Percentiles rank a stretch among this genome's conserved stretches.
phyloP scores from a whole-genome alignment of 225 moss, liverwort and hornwort species.

The Takakia lepidozioides region DNA sequence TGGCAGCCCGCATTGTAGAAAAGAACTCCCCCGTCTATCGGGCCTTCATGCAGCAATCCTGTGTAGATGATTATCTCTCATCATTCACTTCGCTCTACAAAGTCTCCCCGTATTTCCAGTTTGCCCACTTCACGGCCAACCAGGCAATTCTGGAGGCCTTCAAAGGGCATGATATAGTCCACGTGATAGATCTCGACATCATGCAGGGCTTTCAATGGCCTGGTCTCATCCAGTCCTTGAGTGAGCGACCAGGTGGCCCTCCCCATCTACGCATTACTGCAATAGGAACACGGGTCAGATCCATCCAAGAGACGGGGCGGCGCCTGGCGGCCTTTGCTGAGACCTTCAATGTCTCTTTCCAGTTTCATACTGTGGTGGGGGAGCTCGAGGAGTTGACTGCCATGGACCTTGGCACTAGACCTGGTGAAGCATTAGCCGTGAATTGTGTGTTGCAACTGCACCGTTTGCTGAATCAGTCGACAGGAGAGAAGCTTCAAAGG shows the following conservation, averaged over 20 bases:
- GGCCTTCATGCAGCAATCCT: constrained; percentile 46
- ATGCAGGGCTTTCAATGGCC: constrained; percentile 99
- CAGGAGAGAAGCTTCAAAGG: constrained; percentile 45
- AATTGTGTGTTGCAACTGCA: constrained; percentile 78
- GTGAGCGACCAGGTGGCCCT: constrained; percentile 61
- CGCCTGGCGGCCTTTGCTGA: constrained; percentile 68
- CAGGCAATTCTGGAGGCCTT: constrained; percentile 83
- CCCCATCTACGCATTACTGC: constrained; percentile 85
- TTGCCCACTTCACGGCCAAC: constrained; percentile 92
- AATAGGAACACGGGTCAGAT: constrained; percentile 50
- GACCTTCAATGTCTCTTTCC: constrained; percentile 64
- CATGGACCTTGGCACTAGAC: constrained; percentile 28
- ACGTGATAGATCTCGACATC: constrained; percentile 79
- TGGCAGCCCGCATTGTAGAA: constrained; percentile 69
- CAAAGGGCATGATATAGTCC: constrained; percentile 46
- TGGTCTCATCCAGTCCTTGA: constrained; percentile 66
- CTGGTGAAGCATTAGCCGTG: constrained; percentile 65
- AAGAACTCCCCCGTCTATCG: constrained; percentile 50
- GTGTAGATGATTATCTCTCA: constrained; percentile 53
- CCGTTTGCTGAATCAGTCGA: constrained; percentile 29
- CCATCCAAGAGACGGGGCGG: constrained; percentile 64
- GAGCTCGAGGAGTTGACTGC: constrained; percentile 62
- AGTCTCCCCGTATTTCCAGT: constrained; percentile 81
- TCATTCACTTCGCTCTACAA: constrained; percentile 90
- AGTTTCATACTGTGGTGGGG: constrained; percentile 66